Conservation (phyloP, 768 basidiomycete genomes). For the Dentipellis sp. region DNA sequence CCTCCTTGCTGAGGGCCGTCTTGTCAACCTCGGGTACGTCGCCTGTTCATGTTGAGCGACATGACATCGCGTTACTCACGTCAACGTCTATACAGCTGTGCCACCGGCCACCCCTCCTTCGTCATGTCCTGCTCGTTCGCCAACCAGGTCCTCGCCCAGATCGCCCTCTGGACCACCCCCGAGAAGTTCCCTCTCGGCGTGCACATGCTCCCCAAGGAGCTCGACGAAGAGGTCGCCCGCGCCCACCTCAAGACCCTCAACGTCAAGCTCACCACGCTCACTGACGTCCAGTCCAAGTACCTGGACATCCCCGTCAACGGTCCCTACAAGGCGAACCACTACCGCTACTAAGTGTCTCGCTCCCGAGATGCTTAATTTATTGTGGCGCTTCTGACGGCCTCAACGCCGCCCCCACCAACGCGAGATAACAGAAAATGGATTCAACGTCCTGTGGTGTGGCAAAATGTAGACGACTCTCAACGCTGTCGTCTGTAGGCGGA, state of each 20-base stretch:
- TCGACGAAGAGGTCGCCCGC: slow-evolving; percentile 98
- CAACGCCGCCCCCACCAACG: slow-evolving; percentile 46
- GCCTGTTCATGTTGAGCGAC: not conserved
- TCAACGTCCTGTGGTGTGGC: slow-evolving; percentile 50
- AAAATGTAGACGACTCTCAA: slow-evolving; percentile 41
- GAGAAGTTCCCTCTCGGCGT: slow-evolving; percentile 94
- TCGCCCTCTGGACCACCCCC: slow-evolving; percentile 92
- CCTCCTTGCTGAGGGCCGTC: slow-evolving; percentile 96
- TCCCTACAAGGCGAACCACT: slow-evolving; percentile 67
- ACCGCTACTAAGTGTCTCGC: slow-evolving; percentile 41
- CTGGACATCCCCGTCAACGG: slow-evolving; percentile 84
- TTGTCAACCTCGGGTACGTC: slow-evolving; percentile 91
- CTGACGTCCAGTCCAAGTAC: slow-evolving; percentile 73
- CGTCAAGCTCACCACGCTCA: slow-evolving; percentile 83
- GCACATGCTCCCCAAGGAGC: slow-evolving; percentile 96
- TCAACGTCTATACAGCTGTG: slow-evolving; percentile 49
- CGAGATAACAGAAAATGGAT: slow-evolving; percentile 12
- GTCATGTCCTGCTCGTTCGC: slow-evolving; percentile 99
- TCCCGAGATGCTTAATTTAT: slow-evolving; percentile 2
- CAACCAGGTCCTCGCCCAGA: slow-evolving; percentile 98
- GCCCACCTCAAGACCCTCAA: slow-evolving; percentile 88
- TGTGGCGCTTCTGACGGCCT: slow-evolving; percentile 41
- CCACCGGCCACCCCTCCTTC: slow-evolving; percentile 97
- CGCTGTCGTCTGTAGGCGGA: slow-evolving; percentile 25
- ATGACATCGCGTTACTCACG: not conserved